Evolutionary conservation across 306 rosid species (phyloP).

Genomic region (Gastrolobium bilobum): DNA sequence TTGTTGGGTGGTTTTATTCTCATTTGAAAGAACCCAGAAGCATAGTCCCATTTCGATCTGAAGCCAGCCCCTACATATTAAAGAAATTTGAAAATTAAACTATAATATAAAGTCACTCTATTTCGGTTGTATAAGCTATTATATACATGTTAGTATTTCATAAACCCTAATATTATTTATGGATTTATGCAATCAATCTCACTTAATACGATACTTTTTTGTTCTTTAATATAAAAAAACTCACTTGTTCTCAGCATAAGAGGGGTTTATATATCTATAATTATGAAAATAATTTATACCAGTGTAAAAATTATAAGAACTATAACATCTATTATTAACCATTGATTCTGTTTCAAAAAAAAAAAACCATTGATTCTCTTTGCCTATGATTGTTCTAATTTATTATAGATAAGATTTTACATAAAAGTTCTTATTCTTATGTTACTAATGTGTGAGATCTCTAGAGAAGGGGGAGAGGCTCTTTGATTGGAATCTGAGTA

Average conservation of each 20-base stretch:
- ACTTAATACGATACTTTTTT: neutral
- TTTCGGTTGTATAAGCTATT: slow-evolving; percentile 6
- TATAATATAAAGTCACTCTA: neutral
- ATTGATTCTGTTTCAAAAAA: too few relatives aligned
- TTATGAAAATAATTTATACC: too few relatives aligned
- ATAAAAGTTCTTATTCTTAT: too few relatives aligned
- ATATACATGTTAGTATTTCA: neutral
- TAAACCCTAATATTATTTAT: neutral
- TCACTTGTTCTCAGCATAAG: neutral
- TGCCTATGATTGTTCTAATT: too few relatives aligned
- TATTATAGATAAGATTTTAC: too few relatives aligned
- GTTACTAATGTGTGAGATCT: too few relatives aligned
- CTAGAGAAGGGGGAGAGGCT: too few relatives aligned
- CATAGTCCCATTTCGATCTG: slow-evolving; percentile 56
- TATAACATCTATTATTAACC: too few relatives aligned
- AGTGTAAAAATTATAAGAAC: too few relatives aligned
- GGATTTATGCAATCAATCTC: neutral
- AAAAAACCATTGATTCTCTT: too few relatives aligned
- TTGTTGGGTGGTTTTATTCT: slow-evolving; percentile 52
- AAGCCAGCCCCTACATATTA: slow-evolving; percentile 53
- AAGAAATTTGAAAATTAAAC: neutral
- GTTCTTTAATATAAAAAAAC: neutral
- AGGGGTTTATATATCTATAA: neutral
- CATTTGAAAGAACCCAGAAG: slow-evolving; percentile 63
- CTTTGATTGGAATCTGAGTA: too few relatives aligned